These are phyloP conservation scores for Delonix regia DNA, from an alignment of 306 rosid species.

Conservation along the genomic window DNA sequence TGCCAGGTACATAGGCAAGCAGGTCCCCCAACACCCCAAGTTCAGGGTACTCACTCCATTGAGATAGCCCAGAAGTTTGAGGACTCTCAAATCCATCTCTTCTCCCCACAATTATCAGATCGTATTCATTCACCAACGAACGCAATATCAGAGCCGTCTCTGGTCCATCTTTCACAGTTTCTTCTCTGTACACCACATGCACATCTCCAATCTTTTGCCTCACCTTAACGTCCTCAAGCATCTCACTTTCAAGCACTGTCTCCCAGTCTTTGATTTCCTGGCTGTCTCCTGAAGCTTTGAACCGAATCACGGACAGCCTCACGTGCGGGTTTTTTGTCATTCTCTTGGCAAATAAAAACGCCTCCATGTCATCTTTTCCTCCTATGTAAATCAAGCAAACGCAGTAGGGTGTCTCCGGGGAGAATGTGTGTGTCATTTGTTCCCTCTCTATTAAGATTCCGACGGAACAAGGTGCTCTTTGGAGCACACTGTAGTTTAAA, in stretches of 20 bases:
- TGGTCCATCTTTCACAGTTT: constrained; percentile 50
- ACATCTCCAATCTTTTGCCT: not conserved
- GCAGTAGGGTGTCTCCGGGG: constrained; percentile 23
- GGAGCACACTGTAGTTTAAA: constrained; percentile 51
- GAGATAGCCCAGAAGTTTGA: constrained; percentile 56
- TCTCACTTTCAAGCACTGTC: constrained; percentile 30
- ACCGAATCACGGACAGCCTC: constrained; percentile 41
- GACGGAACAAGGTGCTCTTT: constrained; percentile 73
- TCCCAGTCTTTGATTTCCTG: constrained; percentile 1
- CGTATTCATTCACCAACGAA: constrained; percentile 40
- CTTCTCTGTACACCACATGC: constrained; percentile 38
- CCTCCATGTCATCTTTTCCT: constrained; percentile 77
- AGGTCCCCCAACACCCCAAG: constrained; percentile 70
- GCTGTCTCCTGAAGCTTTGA: not conserved
- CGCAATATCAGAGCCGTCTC: constrained; percentile 47
- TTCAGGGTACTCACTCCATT: constrained; percentile 78
- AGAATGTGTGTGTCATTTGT: constrained; percentile 34
- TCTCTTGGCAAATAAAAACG: constrained; percentile 47
- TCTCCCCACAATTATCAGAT: constrained; percentile 67
- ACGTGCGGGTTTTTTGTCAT: constrained; percentile 48
- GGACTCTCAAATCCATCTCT: constrained; percentile 41
- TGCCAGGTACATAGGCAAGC: constrained; percentile 51
- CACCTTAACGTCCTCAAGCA: constrained; percentile 34
- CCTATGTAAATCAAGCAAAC: constrained; percentile 69
- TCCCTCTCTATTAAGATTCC: constrained; percentile 57